Conservation (phyloP, 1,284 basidiomycete species). For the Pyrrhoderma lamaoense region DNA sequence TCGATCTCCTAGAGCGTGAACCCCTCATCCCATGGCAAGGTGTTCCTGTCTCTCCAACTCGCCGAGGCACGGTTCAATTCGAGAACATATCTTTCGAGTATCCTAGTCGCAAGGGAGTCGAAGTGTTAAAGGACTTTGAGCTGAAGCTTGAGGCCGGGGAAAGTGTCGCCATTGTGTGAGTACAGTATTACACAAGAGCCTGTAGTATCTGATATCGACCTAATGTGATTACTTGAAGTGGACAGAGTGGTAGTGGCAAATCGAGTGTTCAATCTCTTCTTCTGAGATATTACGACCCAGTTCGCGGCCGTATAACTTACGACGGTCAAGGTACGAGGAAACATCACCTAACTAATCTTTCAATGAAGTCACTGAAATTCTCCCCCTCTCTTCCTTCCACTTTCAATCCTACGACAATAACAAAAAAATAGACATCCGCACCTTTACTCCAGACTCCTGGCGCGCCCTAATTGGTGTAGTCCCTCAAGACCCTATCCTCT, state of each 20-base stretch:
- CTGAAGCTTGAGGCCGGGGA: slow-evolving; percentile 76
- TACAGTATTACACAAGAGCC: slow-evolving; percentile 16
- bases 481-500: slow-evolving; percentile 73
- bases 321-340: slow-evolving; percentile 68
- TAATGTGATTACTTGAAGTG: slow-evolving; percentile 39
- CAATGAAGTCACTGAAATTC: too few relatives aligned
- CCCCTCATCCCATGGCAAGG: slow-evolving; percentile 71
- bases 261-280: slow-evolving; percentile 86
- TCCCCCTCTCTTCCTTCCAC: too few relatives aligned
- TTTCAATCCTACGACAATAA: too few relatives aligned
- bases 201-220: not conserved
- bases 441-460: slow-evolving; percentile 82
- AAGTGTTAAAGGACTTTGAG: slow-evolving; percentile 73
- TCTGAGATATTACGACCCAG: slow-evolving; percentile 90
- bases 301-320: slow-evolving; percentile 73
- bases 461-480: slow-evolving; percentile 82
- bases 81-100: slow-evolving; percentile 82
- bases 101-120: slow-evolving; percentile 72
- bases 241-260: slow-evolving; percentile 86
- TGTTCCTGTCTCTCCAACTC: slow-evolving; percentile 41
- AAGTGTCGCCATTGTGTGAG: slow-evolving; percentile 88
- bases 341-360: too few relatives aligned
- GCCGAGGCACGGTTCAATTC: slow-evolving; percentile 67
- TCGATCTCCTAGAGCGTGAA: slow-evolving; percentile 81
- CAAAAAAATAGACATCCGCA: slow-evolving; percentile 58